Evolutionary conservation across 352 stramenopile species (phyloP).

Genomic region (Globisporangium lucens): DNA sequence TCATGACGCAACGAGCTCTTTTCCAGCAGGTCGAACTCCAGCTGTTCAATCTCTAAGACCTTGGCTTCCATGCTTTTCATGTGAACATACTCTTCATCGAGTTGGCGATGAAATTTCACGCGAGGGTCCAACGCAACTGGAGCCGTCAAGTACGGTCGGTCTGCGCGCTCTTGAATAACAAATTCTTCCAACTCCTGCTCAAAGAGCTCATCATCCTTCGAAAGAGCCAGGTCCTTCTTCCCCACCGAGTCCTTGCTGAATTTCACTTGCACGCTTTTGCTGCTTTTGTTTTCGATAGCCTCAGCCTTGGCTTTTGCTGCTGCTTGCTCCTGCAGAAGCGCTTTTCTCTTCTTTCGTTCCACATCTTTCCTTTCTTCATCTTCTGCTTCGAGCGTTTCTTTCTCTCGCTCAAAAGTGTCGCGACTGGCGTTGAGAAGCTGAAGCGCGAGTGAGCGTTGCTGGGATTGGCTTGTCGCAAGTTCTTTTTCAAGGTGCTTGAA

Average conservation of each 20-base stretch:
- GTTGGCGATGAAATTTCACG: conserved; percentile 32
- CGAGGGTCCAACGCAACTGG: conserved; percentile 39
- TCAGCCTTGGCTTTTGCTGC: conserved; percentile 46
- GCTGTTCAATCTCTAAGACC: conserved; percentile 45
- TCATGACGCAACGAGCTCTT: conserved; percentile 56
- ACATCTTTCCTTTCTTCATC: conserved; percentile 42
- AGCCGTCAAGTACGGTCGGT: conserved; percentile 47
- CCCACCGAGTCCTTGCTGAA: conserved; percentile 47
- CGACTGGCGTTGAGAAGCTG: conserved; percentile 60
- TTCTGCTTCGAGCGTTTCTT: conserved; percentile 42
- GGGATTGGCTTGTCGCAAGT: conserved; percentile 26
- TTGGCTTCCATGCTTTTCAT: conserved; percentile 55
- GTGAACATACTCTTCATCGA: conserved; percentile 61
- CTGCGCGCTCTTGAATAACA: conserved; percentile 34
- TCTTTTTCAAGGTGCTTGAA: conserved; percentile 31
- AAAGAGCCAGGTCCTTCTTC: conserved; percentile 51
- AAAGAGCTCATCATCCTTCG: conserved; percentile 51
- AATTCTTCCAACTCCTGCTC: conserved; percentile 57
- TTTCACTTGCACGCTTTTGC: conserved; percentile 27
- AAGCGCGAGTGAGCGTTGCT: conserved; percentile 51
- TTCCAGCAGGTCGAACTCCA: conserved; percentile 67
- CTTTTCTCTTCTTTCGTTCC: conserved; percentile 45
- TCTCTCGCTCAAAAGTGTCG: conserved; percentile 54
- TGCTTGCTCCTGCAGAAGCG: conserved; percentile 39
- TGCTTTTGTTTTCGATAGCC: conserved; percentile 33